Base-by-base conservation (phyloP, 2,329 filamentous ascomycete species). In the Monascus ruber region DNA sequence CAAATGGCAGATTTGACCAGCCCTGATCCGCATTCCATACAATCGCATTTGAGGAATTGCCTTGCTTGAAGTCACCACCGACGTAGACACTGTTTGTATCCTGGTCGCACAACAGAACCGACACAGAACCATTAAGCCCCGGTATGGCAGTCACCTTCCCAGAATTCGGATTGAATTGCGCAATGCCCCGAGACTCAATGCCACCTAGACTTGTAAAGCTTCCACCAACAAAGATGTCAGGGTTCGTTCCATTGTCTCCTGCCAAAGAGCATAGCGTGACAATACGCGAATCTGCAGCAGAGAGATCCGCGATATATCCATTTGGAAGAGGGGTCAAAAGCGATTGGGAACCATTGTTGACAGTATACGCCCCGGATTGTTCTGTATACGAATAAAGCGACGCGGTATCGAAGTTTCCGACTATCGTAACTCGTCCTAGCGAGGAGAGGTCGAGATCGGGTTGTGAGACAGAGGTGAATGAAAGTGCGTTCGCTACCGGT, bases 191-290 rank as follows among this genome's bases (percentile, higher is more conserved):
- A 2, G 87, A 85, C 54, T 84, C 68, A 41, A 81, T 73, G 42
- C 79, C 79, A 42, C 81, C 85, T 45, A 98, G 67, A 59, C 85
- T 93, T 27, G 91, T 96, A 59, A 98, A 98, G 66, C 96, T 96
- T 35, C 91, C 91, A 40, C 84, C 91, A 10, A 98, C 74, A 35
- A 96, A 75, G 26, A 96, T 76, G 32, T 83, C 81, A n/a, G 75
- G 70, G 41, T 81, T 64, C 5, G 71, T 73, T 47, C 83, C 83
- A 60, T 85, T 74, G 41, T 73, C 70, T 51, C 72, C 66, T 37
- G 78, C 71, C 52, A 89, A 85, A 17, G 81, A 69, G 66, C 91
- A 98, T 83, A 98, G 91, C 47, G 85, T 74, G 55, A 80, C 75
- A 55, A 98, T 94, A 36, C 82, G 79, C 42, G 83, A 88, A 63